Conservation (phyloP, 805 yeast genomes). For the Wickerhamiella occidentalis region DNA sequence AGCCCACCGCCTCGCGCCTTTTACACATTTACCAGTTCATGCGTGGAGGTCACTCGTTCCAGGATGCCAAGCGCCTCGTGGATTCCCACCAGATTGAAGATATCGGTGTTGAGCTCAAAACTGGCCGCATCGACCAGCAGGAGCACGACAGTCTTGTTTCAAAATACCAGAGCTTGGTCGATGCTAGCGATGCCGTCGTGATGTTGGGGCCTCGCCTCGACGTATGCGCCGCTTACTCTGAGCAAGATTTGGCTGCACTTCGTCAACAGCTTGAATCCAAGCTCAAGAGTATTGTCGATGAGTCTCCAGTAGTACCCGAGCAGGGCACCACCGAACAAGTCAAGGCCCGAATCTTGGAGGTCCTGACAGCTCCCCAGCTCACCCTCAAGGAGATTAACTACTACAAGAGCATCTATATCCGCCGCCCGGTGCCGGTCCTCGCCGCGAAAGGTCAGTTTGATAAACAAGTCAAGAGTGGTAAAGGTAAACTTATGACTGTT, state of each 20-base stretch:
- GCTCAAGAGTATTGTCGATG: slow-evolving; percentile 18
- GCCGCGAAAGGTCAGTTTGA: slow-evolving; percentile 29
- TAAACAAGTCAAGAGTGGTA: slow-evolving; percentile 35
- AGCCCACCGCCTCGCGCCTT: slow-evolving; percentile 36
- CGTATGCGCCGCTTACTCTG: slow-evolving; percentile 16
- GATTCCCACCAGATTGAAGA: slow-evolving; percentile 38
- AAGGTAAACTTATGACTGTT: slow-evolving; percentile 39
- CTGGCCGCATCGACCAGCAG: slow-evolving; percentile 25
- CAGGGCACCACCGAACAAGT: slow-evolving; percentile 30
- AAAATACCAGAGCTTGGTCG: slow-evolving; percentile 26
- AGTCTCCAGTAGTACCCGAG: slow-evolving; percentile 10
- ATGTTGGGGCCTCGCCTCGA: slow-evolving; percentile 31
- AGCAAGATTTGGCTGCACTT: slow-evolving; percentile 6
- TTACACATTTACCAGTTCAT: slow-evolving; percentile 41
- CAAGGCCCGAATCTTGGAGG: slow-evolving; percentile 32
- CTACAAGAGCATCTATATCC: slow-evolving; percentile 41
- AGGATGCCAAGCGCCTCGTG: slow-evolving; percentile 49
- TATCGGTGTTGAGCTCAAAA: slow-evolving; percentile 27
- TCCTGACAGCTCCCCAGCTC: slow-evolving; percentile 33
- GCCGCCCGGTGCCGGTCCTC: slow-evolving; percentile 42
- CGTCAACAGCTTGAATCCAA: slow-evolving; percentile 13
- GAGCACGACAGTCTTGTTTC: slow-evolving; percentile 25
- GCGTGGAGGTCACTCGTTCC: slow-evolving; percentile 44
- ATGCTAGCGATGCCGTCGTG: slow-evolving; percentile 27
- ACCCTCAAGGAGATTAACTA: slow-evolving; percentile 27